Evolutionary conservation across 208 protist species (phyloP).

Genomic region (Angomonas desouzai): DNA sequence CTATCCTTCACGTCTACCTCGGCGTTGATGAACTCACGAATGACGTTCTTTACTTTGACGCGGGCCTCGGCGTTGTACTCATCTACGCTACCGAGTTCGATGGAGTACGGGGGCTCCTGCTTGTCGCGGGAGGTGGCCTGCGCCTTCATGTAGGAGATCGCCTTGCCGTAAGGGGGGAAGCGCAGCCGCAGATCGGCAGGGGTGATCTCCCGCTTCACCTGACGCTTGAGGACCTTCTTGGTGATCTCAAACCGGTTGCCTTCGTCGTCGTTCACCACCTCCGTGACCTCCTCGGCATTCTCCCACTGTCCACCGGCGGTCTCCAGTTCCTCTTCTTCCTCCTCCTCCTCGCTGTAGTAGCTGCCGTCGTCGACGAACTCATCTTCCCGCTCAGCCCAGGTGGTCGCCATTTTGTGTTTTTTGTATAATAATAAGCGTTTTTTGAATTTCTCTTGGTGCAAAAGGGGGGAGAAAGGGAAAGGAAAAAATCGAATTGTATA

Average conservation of each 20-base stretch:
- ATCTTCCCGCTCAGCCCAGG: conserved; percentile 52
- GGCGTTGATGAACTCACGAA: conserved; percentile 51
- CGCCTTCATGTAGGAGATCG: conserved; percentile 24
- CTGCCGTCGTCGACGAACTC: conserved; percentile 41
- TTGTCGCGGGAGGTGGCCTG: conserved; percentile 47
- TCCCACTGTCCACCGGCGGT: conserved; percentile 48
- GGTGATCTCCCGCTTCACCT: conserved; percentile 30
- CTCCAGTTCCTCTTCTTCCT: conserved; percentile 35
- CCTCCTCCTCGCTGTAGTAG: conserved; percentile 26
- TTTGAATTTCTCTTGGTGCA: conserved; percentile 10
- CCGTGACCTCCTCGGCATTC: conserved; percentile 50
- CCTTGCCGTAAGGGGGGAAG: conserved; percentile 46
- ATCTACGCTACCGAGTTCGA: conserved; percentile 78
- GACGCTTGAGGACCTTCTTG: conserved; percentile 35
- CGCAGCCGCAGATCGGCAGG: conserved; percentile 39
- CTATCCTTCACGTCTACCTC: conserved; percentile 60
- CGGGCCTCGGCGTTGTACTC: conserved; percentile 68
- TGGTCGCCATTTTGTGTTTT: conserved; percentile 26
- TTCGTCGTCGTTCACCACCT: conserved; percentile 40
- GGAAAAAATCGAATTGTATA: background rate
- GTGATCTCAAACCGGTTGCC: conserved; percentile 43
- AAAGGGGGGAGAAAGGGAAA: conserved; percentile 7
- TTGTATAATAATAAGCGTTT: conserved; percentile 12
- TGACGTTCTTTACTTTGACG: conserved; percentile 66
- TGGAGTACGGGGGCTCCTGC: conserved; percentile 51